Base-by-base conservation (phyloP, 176 grass and related monocot species). In the Eremochloa ophiuroides region DNA sequence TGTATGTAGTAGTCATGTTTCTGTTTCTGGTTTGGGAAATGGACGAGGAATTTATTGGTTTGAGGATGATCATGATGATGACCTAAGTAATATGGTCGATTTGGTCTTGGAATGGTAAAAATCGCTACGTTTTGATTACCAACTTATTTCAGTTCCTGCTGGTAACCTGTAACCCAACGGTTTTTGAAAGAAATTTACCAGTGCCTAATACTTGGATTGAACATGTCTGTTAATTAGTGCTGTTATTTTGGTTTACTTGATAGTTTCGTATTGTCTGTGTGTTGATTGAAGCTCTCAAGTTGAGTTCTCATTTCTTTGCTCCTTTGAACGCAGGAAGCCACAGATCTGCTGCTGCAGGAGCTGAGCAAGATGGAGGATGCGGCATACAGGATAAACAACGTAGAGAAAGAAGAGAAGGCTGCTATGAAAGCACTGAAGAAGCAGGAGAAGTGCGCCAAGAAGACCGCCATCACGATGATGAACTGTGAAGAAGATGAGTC, bases 291-390 rank as follows among this genome's bases (percentile, higher is more conserved):
- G 17, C 33, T 71, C 6, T 3, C 16, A 46, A 55, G 13, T 29
- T 78, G 62, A 50, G 8, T 42, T 18, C 8, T 60, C 3, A 13
- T 41, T 27, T 69, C 0, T 81, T 29, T 51, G 60, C 8, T 15
- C 10, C 18, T 73, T 20, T 38, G 10, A 3, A 51, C 38, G 1
- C 66, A 98, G 92, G 88, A 95, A 75, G 88, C 90, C 26, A 84
- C 90, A 0, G 86, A 88, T 82, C 55, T 93, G 10, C 82, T 98
- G 82, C 22, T 94, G 8, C 46, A 89, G 17, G 84, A 93, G 35
- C 66, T 91, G 58, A 86, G 82, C 40, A 88, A 76, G 84, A 86
- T 98, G 76, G 91, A 76, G 71, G 58, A 85, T 13, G 77, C 79
- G 41, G 88, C 89, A 7, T 82, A 74, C 18, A 73, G 71, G 62